Percentiles rank a stretch among this genome's conserved stretches.
These are phyloP conservation scores for Cardamine chenopodiifolia DNA, from an alignment of 345 rosid species.

Conservation along the genomic window DNA sequence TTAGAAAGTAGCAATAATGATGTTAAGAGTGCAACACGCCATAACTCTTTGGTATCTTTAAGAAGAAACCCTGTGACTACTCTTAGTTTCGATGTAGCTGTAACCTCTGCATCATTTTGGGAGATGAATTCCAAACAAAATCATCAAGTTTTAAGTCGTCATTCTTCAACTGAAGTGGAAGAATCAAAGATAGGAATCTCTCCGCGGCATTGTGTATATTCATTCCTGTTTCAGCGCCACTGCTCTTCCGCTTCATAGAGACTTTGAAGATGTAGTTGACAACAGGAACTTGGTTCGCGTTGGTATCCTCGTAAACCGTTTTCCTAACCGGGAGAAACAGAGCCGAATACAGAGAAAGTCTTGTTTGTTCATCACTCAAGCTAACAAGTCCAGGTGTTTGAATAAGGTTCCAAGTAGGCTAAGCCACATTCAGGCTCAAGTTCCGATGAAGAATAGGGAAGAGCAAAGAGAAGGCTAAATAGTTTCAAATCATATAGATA, in stretches of 20 bases:
- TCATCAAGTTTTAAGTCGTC: constrained; percentile 42
- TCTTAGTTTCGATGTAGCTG: constrained; percentile 52
- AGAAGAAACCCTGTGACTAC: constrained; percentile 64
- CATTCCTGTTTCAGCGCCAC: constrained; percentile 32
- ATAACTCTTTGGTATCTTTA: constrained; percentile 62
- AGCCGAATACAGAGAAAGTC: background rate
- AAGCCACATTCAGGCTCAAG: too few relatives aligned
- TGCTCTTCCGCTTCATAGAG: background rate
- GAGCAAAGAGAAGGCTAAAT: constrained; percentile 59
- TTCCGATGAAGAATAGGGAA: too few relatives aligned
- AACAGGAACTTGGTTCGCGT: background rate
- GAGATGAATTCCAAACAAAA: constrained; percentile 29
- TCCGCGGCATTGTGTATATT: constrained; percentile 55
- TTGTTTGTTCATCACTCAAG: background rate
- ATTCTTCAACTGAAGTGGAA: constrained; percentile 51
- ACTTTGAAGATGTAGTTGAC: background rate
- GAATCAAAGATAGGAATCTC: constrained; percentile 61
- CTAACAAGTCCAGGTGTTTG: background rate
- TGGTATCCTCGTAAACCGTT: background rate
- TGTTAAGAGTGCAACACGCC: constrained; percentile 72
- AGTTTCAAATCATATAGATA: constrained; percentile 55
- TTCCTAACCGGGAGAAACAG: background rate
- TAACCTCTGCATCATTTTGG: constrained; percentile 3
- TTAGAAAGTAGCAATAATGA: constrained; percentile 53
- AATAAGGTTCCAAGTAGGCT: background rate